Percentiles rank a stretch among this genome's conserved stretches.
These are phyloP conservation scores for Ogataea hybrid DNA, from an alignment of 1,139 yeast genomes.

Conservation along the genomic window DNA sequence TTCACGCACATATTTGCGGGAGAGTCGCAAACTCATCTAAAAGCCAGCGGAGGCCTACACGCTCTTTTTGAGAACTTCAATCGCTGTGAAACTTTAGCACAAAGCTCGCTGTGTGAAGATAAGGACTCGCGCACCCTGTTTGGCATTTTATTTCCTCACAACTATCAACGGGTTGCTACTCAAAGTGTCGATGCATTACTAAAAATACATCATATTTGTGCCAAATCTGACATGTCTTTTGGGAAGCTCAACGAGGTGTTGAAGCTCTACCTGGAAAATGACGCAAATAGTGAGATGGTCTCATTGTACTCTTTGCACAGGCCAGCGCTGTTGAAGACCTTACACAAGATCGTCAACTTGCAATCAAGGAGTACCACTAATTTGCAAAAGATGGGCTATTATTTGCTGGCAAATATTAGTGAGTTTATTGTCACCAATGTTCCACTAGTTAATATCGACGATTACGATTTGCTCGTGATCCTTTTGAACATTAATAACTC, in stretches of 20 bases:
- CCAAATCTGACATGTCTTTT: neutral
- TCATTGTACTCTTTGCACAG: conserved; percentile 13
- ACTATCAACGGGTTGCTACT: neutral
- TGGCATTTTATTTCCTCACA: conserved; percentile 8
- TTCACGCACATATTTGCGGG: conserved; percentile 9
- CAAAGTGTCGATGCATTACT: conserved; percentile 9
- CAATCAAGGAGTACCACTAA: conserved; percentile 4
- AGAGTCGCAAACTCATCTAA: neutral
- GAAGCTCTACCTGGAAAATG: conserved; percentile 5
- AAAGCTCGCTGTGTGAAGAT: conserved; percentile 22
- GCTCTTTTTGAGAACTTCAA: conserved; percentile 21
- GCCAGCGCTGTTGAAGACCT: conserved; percentile 7
- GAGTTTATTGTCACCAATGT: conserved; percentile 15
- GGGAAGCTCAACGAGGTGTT: conserved; percentile 6
- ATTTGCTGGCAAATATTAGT: conserved; percentile 14
- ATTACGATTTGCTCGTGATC: conserved; percentile 8
- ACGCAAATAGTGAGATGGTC: conserved; percentile 10
- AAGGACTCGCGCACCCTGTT: conserved; percentile 15
- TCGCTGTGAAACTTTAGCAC: conserved; percentile 18
- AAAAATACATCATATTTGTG: conserved; percentile 3
- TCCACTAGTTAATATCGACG: conserved; percentile 12
- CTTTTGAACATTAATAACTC: conserved; percentile 11
- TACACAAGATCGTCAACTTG: conserved; percentile 6
- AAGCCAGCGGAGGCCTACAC: conserved; percentile 17
- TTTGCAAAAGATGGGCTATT: conserved; percentile 8